Evolutionary conservation across 352 stramenopile genomes (phyloP).

Genomic region (Thraustochytrium striatum): DNA sequence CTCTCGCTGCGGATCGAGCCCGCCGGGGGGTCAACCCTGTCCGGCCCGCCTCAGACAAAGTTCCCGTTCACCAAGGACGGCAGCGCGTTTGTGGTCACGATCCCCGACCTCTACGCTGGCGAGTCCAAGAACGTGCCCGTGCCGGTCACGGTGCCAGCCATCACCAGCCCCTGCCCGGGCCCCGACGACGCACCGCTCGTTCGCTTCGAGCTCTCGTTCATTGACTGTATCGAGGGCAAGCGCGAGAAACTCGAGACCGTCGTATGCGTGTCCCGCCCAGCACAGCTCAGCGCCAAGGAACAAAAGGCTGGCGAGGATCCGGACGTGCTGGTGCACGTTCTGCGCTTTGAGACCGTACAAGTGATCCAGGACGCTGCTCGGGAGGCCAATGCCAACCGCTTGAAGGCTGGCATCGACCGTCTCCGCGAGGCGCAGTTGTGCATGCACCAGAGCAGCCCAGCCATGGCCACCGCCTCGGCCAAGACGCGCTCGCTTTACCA

Average conservation of each 20-base stretch:
- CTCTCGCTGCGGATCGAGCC: slow-evolving; percentile 57
- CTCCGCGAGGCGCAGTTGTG: too few species aligned
- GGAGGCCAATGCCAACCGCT: too few species aligned
- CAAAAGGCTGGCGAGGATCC: background rate
- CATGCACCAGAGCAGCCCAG: too few species aligned
- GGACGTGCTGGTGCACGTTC: background rate
- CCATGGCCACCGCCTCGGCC: too few species aligned
- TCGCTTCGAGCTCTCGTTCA: background rate
- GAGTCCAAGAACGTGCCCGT: slow-evolving; percentile 52
- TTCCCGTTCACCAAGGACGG: slow-evolving; percentile 10
- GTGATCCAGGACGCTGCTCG: background rate
- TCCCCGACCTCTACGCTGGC: slow-evolving; percentile 53
- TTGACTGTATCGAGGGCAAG: background rate
- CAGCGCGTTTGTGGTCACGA: slow-evolving; percentile 25
- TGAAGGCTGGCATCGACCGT: too few species aligned
- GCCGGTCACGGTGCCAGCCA: slow-evolving; percentile 5
- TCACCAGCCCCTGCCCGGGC: background rate
- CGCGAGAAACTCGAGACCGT: background rate
- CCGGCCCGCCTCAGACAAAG: background rate
- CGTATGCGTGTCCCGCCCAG: background rate
- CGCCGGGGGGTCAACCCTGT: slow-evolving; percentile 42
- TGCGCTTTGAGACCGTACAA: background rate
- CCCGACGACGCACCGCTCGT: background rate
- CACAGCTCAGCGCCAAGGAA: background rate
- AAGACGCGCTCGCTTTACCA: too few species aligned